Conservation (phyloP, 768 basidiomycete species). For the Rhizopogon vinicolor region DNA sequence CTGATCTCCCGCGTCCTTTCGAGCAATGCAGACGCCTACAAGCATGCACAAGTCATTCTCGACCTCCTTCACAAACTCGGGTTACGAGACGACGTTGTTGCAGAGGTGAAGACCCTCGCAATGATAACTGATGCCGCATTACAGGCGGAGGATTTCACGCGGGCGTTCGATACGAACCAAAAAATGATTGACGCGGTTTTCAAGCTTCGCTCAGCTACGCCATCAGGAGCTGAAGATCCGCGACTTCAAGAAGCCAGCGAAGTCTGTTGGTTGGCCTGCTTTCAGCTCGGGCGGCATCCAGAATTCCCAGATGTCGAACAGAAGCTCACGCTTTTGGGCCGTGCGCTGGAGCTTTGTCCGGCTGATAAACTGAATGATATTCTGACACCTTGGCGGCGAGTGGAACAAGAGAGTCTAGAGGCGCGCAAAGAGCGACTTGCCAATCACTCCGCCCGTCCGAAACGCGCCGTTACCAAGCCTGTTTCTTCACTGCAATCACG, state of each 20-base stretch:
- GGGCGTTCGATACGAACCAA: constrained; percentile 68
- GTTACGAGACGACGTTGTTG: constrained; percentile 62
- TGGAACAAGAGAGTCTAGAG: constrained; percentile 64
- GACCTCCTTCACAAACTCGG: constrained; percentile 90
- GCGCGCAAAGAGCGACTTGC: constrained; percentile 41
- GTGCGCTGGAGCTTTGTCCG: constrained; percentile 84
- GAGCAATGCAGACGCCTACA: constrained; percentile 82
- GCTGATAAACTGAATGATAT: constrained; percentile 73
- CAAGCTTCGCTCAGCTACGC: constrained; percentile 36
- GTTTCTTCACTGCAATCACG: constrained; percentile 55
- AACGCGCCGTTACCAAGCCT: constrained; percentile 26
- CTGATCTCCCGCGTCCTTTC: constrained; percentile 86
- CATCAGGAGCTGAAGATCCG: constrained; percentile 28
- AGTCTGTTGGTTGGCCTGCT: constrained; percentile 88
- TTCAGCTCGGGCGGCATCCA: constrained; percentile 79
- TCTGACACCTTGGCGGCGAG: constrained; percentile 69
- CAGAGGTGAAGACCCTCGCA: constrained; percentile 76
- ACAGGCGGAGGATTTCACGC: constrained; percentile 72
- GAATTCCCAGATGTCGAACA: constrained; percentile 67
- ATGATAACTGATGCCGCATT: constrained; percentile 91
- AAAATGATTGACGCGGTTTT: constrained; percentile 64
- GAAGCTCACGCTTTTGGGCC: constrained; percentile 69
- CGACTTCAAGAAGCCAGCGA: constrained; percentile 59
- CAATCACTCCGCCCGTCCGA: constrained; percentile 12
- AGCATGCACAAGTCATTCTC: constrained; percentile 87